These are phyloP conservation scores for Daldinia loculata DNA, from an alignment of 495 filamentous ascomycete genomes.

Conservation along the genomic window DNA sequence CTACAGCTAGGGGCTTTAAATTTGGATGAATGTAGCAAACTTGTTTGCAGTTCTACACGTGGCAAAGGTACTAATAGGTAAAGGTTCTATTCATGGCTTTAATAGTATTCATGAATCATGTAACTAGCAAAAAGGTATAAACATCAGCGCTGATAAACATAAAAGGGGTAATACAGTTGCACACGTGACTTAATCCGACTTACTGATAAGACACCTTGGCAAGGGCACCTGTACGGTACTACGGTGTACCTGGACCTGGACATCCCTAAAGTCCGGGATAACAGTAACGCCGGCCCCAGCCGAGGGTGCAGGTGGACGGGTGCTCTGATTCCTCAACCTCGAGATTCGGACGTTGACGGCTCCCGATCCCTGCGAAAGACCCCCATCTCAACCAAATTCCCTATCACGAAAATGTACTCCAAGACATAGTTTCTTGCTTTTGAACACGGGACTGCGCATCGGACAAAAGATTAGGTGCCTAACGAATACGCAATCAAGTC, in stretches of 20 bases:
- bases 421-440: background rate
- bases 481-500: background rate
- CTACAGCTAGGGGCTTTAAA: too few relatives aligned
- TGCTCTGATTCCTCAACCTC: background rate
- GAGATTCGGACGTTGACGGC: conserved; percentile 1
- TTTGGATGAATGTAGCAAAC: too few relatives aligned
- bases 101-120: too few relatives aligned
- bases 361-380: conserved; percentile 2
- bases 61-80: too few relatives aligned
- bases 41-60: too few relatives aligned
- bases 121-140: background rate
- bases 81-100: too few relatives aligned
- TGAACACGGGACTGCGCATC: background rate
- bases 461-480: background rate
- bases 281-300: background rate
- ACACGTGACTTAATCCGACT: background rate
- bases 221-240: too few relatives aligned
- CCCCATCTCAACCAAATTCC: conserved; percentile 2
- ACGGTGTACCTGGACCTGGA: too few relatives aligned
- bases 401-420: background rate
- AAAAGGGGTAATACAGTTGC: background rate
- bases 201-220: background rate
- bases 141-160: too few relatives aligned
- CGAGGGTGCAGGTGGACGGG: background rate
- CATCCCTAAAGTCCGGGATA: background rate